These are phyloP conservation scores for Colletotrichum sp. DNA, from an alignment of 2,329 filamentous ascomycete species.

Conservation along the genomic window DNA sequence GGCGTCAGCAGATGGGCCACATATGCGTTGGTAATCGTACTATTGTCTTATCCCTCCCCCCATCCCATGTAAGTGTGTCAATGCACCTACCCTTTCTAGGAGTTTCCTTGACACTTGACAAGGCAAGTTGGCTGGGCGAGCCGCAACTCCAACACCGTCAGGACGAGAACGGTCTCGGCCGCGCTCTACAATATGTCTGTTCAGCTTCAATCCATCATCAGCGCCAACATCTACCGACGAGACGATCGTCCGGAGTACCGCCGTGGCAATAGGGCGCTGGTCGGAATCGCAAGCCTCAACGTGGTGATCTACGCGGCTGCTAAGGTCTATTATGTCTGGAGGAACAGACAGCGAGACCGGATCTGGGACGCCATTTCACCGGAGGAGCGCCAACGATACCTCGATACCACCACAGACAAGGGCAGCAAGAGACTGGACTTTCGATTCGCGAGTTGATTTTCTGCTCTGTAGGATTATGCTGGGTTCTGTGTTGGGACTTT, in stretches of 20 bases:
- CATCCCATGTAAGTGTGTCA: conserved; percentile 40
- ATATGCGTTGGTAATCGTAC: conserved; percentile 31
- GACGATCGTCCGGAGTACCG: conserved; percentile 45
- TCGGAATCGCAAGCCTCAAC: conserved; percentile 24
- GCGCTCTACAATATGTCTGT: conserved; percentile 63
- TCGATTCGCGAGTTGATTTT: conserved; percentile 22
- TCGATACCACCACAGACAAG: conserved; percentile 19
- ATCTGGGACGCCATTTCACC: conserved; percentile 52
- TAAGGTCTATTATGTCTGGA: conserved; percentile 56
- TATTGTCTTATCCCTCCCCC: conserved; percentile 37
- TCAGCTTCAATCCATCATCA: conserved; percentile 49
- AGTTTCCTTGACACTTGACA: conserved; percentile 30
- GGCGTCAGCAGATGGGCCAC: conserved; percentile 30
- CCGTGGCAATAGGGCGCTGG: conserved; percentile 19
- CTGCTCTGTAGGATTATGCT: background rate
- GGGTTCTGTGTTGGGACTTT: background rate
- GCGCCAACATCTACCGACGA: conserved; percentile 50
- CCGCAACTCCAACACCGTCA: conserved; percentile 65
- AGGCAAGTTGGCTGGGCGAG: conserved; percentile 55
- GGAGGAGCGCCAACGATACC: conserved; percentile 20
- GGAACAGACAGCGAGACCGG: conserved; percentile 49
- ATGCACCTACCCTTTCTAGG: background rate
- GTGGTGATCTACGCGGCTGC: conserved; percentile 43
- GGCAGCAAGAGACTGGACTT: conserved; percentile 24
- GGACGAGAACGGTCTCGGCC: conserved; percentile 66